phyloP scores from a whole-genome alignment of 331 rosid species.

The Spiraea crenata region DNA sequence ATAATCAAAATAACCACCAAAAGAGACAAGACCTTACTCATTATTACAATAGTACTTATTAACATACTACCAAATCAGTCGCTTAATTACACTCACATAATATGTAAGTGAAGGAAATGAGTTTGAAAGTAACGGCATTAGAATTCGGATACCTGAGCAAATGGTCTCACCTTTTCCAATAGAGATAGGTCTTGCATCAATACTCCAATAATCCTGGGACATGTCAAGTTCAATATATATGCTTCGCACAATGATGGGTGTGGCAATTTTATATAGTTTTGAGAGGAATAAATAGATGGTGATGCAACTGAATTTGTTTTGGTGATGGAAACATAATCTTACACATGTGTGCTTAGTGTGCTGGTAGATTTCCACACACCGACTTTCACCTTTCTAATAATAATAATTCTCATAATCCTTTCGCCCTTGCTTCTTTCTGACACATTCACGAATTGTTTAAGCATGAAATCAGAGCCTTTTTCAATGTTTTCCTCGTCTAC shows the following conservation, averaged over 20 bases:
- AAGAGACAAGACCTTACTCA: no score
- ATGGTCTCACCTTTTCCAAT: no score
- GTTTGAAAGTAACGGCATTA: no score
- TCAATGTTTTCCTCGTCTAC: conserved; percentile 42
- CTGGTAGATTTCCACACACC: conserved; percentile 13
- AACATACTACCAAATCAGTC: no score
- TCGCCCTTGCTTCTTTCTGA: conserved; percentile 33
- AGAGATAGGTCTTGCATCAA: no score
- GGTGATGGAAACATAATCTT: conserved; percentile 13
- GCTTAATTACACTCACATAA: no score
- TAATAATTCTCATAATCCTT: no score
- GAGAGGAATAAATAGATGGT: conserved; percentile 3
- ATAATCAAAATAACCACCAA: no score
- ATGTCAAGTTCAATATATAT: neutral
- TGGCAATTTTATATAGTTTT: neutral
- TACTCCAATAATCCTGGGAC: no score
- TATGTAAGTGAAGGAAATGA: no score
- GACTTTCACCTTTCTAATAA: conserved; percentile 22
- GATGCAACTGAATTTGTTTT: neutral
- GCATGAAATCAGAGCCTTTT: conserved; percentile 46
- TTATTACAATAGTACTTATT: no score
- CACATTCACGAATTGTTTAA: conserved; percentile 37
- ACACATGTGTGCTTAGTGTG: conserved; percentile 1
- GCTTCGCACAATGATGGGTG: conserved; percentile 1
- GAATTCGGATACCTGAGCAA: no score